phyloP scores from a whole-genome alignment of 495 filamentous ascomycete genomes.

The Opeltia flavorubescens region DNA sequence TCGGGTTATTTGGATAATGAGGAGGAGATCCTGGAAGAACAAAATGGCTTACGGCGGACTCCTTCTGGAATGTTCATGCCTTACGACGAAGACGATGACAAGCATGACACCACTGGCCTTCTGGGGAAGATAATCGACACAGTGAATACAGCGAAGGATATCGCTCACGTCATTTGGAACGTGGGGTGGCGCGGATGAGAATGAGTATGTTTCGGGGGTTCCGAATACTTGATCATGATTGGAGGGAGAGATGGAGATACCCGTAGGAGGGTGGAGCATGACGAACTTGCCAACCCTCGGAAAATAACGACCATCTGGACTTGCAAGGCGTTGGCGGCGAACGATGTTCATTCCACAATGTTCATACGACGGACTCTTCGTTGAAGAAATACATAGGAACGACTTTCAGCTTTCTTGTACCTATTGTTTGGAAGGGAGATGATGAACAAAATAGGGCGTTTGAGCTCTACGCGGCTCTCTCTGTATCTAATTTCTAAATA shows the following conservation, averaged over 20 bases:
- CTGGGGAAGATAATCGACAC: slow-evolving; percentile 81
- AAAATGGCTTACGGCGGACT: slow-evolving; percentile 50
- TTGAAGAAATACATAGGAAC: no score
- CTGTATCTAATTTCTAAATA: no score
- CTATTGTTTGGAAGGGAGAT: no score
- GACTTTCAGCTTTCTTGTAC: no score
- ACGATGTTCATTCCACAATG: no score
- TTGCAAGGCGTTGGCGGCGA: slow-evolving; percentile 2
- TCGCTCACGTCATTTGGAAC: slow-evolving; percentile 95
- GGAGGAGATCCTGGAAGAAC: slow-evolving; percentile 20
- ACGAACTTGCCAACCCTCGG: neutral
- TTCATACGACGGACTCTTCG: no score
- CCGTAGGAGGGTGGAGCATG: neutral
- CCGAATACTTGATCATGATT: neutral
- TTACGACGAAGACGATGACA: slow-evolving; percentile 56
- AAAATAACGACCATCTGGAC: neutral
- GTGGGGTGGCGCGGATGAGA: slow-evolving; percentile 76
- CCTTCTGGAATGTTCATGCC: slow-evolving; percentile 80
- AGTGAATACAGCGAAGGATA: slow-evolving; percentile 91
- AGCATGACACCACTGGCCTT: slow-evolving; percentile 41
- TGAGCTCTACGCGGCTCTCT: no score
- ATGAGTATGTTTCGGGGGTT: neutral
- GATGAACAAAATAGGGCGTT: no score
- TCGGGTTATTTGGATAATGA: slow-evolving; percentile 6
- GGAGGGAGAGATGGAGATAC: neutral